phyloP scores from a whole-genome alignment of 1,284 basidiomycete genomes.

The Abortiporus biennis region DNA sequence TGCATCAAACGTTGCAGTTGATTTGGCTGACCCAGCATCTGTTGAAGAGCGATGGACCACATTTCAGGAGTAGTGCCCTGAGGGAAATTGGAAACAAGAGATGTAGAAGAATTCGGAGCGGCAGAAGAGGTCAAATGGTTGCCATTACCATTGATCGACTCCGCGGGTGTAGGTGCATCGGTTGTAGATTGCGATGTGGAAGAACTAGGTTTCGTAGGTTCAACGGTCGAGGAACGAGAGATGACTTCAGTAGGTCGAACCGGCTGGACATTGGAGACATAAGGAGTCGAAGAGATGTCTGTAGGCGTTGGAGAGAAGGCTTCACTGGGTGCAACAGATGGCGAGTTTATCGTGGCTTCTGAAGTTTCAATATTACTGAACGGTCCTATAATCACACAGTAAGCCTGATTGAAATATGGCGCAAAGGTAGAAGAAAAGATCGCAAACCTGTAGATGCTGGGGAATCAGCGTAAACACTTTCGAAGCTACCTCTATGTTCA shows the following conservation, averaged over 20 bases:
- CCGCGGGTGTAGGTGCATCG: background rate
- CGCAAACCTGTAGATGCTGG: too few species aligned
- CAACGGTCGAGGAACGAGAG: constrained; percentile 13
- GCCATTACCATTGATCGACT: background rate
- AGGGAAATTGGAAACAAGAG: constrained; percentile 19
- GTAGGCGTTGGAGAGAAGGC: constrained; percentile 16
- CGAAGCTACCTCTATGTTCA: constrained; percentile 21
- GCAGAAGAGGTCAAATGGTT: constrained; percentile 12
- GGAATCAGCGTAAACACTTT: constrained; percentile 9
- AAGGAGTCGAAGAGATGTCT: constrained; percentile 7
- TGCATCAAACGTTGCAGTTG: constrained; percentile 70
- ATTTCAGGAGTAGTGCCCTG: constrained; percentile 38
- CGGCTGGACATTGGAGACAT: constrained; percentile 10
- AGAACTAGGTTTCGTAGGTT: constrained; percentile 9
- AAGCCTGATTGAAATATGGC: background rate
- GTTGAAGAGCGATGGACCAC: constrained; percentile 55
- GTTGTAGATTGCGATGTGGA: background rate
- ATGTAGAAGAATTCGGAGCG: constrained; percentile 15
- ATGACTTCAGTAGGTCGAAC: constrained; percentile 13
- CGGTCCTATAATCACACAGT: constrained; percentile 17
- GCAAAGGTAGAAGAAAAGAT: background rate
- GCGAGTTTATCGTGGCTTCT: constrained; percentile 14
- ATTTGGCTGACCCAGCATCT: constrained; percentile 53
- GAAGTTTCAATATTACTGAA: constrained; percentile 27
- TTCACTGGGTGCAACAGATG: constrained; percentile 21